Conservation (phyloP, 1,284 basidiomycete species). For the Cryptococcus sp. region DNA sequence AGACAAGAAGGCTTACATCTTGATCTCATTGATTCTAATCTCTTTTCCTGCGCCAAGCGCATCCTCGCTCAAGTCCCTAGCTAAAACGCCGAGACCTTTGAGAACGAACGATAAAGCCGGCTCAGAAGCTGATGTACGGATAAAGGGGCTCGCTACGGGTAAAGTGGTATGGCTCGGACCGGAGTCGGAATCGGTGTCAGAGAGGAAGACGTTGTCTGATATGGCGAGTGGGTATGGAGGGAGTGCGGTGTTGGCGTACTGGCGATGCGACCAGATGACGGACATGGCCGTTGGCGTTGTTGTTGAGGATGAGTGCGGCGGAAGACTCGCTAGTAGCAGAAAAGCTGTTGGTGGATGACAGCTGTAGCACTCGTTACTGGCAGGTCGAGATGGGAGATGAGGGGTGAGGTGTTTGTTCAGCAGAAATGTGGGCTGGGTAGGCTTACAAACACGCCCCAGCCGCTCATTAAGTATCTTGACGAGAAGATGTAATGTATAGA, state of each 20-base stretch:
- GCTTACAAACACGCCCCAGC: too few species aligned
- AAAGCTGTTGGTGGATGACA: too few species aligned
- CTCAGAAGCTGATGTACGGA: slow-evolving; percentile 7
- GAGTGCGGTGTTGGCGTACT: neutral
- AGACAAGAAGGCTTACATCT: slow-evolving; percentile 5
- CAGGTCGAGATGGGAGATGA: too few species aligned
- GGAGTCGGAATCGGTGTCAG: neutral
- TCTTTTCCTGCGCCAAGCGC: slow-evolving; percentile 5
- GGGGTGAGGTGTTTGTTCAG: too few species aligned
- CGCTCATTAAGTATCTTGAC: too few species aligned
- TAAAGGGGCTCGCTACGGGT: neutral
- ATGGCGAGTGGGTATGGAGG: slow-evolving; percentile 14
- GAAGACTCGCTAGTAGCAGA: too few species aligned
- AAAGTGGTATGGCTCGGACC: neutral
- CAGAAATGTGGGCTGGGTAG: too few species aligned
- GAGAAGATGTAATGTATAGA: too few species aligned
- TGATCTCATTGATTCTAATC: slow-evolving; percentile 9
- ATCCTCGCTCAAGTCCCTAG: neutral
- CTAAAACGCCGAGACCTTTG: slow-evolving; percentile 9
- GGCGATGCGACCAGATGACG: slow-evolving; percentile 8
- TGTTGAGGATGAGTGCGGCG: too few species aligned
- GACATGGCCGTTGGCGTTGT: neutral
- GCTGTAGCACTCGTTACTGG: too few species aligned
- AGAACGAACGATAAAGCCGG: slow-evolving; percentile 10
- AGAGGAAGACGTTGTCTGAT: slow-evolving; percentile 12